Evolutionary conservation across 1,284 basidiomycete genomes (phyloP).

Genomic region (Pseudozyma tsukubaensis): DNA sequence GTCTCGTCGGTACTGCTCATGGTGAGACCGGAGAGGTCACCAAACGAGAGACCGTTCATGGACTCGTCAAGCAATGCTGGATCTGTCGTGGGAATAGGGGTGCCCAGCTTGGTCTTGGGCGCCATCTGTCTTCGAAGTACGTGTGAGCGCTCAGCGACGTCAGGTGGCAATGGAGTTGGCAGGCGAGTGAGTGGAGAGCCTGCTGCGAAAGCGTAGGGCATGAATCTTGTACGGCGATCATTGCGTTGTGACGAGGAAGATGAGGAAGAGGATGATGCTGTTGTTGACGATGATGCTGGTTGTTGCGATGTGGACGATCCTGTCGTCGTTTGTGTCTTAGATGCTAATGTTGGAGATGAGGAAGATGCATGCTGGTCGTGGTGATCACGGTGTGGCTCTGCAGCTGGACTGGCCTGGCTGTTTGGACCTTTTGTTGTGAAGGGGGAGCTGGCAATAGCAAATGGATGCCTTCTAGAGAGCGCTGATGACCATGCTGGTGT

Average conservation of each 20-base stretch:
- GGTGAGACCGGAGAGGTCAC: constrained; percentile 46
- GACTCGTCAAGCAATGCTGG: constrained; percentile 11
- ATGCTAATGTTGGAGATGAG: constrained; percentile 17
- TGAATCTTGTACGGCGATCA: constrained; percentile 25
- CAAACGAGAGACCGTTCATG: constrained; percentile 34
- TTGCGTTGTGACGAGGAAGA: constrained; percentile 22
- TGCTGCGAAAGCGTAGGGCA: constrained; percentile 38
- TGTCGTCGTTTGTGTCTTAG: constrained; percentile 5
- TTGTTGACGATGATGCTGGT: not conserved
- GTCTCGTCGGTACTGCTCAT: constrained; percentile 52
- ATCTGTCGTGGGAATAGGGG: constrained; percentile 8
- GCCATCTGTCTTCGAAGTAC: constrained; percentile 22
- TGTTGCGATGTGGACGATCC: constrained; percentile 11
- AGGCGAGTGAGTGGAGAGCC: constrained; percentile 45
- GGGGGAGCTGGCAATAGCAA: not conserved
- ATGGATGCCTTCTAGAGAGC: constrained; percentile 1
- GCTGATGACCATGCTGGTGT: constrained; percentile 9
- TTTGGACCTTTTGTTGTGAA: constrained; percentile 35
- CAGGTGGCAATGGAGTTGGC: constrained; percentile 48
- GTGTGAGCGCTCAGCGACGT: constrained; percentile 38
- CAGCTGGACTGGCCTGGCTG: constrained; percentile 42
- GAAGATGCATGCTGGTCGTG: constrained; percentile 26
- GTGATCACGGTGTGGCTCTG: constrained; percentile 30
- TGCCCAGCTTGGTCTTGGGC: constrained; percentile 21
- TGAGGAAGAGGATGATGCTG: constrained; percentile 11